phyloP scores from a whole-genome alignment of 2,329 filamentous ascomycete species.

The Verticillium albo-atrum region DNA sequence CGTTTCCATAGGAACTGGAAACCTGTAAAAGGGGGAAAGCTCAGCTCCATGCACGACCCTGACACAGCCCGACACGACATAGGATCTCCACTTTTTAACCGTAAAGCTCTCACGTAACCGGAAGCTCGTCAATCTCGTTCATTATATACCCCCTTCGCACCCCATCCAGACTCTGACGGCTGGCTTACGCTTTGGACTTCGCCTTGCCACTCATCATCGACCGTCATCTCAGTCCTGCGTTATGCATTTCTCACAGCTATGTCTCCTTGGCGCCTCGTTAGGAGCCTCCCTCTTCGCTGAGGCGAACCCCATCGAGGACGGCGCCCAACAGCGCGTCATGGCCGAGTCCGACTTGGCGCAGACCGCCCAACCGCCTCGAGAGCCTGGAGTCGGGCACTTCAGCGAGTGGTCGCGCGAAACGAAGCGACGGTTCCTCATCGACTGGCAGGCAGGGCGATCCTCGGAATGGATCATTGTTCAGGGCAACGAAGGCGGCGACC shows the following conservation, averaged over 20 bases:
- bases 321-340: constrained; percentile 8
- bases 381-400: constrained; percentile 38
- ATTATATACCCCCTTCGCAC: neutral
- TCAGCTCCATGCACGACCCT: too few relatives aligned
- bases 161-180: too few relatives aligned
- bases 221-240: neutral
- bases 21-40: too few relatives aligned
- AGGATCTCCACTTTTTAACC: too few relatives aligned
- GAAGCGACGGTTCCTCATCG: constrained; percentile 39
- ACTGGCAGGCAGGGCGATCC: constrained; percentile 37
- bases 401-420: constrained; percentile 41
- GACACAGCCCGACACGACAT: too few relatives aligned
- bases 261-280: neutral
- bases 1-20: too few relatives aligned
- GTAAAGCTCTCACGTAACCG: too few relatives aligned
- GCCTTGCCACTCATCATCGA: neutral
- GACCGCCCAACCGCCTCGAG: neutral
- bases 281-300: neutral
- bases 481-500: constrained; percentile 26
- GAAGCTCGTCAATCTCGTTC: neutral
- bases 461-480: constrained; percentile 40
- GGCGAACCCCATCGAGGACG: neutral
- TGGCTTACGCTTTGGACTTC: neutral
- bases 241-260: constrained; percentile 1
- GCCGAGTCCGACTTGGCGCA: constrained; percentile 3